Conservation (phyloP, 2,329 filamentous ascomycete genomes). For the Leptographium flavum region DNA sequence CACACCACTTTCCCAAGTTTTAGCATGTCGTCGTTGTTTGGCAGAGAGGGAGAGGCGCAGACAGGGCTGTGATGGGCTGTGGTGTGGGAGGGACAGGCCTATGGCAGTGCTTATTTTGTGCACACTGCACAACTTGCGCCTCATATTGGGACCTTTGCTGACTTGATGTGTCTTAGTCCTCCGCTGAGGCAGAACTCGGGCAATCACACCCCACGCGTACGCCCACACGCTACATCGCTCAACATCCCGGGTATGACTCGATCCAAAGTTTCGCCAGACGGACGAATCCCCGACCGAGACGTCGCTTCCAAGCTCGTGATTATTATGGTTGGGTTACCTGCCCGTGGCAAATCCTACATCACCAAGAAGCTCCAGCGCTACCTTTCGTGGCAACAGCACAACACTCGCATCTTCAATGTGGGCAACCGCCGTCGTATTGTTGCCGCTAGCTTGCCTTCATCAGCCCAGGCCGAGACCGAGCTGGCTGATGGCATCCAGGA, state of each 20-base stretch:
- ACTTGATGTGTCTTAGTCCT: constrained; percentile 30
- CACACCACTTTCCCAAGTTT: constrained; percentile 7
- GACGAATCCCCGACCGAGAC: constrained; percentile 83
- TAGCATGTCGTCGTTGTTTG: background rate
- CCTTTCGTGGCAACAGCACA: constrained; percentile 93
- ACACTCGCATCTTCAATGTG: constrained; percentile 93
- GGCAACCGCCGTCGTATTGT: constrained; percentile 77
- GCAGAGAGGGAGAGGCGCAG: too few relatives aligned
- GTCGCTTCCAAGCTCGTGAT: constrained; percentile 94
- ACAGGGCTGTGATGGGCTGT: background rate
- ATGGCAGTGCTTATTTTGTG: background rate
- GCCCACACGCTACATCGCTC: constrained; percentile 79
- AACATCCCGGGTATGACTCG: constrained; percentile 95
- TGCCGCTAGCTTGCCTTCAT: constrained; percentile 37
- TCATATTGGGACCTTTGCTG: constrained; percentile 1
- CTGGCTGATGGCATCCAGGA: background rate
- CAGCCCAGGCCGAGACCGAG: constrained; percentile 7
- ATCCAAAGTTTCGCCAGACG: constrained; percentile 89
- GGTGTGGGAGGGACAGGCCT: background rate
- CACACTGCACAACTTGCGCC: background rate
- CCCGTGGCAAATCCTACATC: constrained; percentile 94
- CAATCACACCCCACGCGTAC: constrained; percentile 60
- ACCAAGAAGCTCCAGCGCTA: constrained; percentile 96
- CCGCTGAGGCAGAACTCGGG: constrained; percentile 62
- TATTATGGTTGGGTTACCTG: constrained; percentile 93